Conservation (phyloP, 2,329 filamentous ascomycete genomes). For the Ceratocystis alfenasii region DNA sequence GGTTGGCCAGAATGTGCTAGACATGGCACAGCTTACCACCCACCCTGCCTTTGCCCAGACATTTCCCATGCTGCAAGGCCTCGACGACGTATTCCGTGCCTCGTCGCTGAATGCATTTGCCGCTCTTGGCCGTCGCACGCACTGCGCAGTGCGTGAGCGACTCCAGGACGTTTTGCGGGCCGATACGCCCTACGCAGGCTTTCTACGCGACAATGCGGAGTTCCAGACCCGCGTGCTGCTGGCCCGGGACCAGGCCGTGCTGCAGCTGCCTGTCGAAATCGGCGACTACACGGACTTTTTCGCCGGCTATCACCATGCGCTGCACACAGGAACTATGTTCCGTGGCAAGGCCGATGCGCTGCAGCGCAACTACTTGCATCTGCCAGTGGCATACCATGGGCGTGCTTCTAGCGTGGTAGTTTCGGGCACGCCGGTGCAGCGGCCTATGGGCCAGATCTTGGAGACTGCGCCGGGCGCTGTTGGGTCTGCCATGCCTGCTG, state of each 20-base stretch:
- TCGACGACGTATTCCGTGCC: conserved; percentile 27
- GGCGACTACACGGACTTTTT: conserved; percentile 71
- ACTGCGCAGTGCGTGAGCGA: conserved; percentile 53
- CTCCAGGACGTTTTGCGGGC: conserved; percentile 47
- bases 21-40: conserved; percentile 34
- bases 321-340: conserved; percentile 51
- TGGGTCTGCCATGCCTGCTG: background rate
- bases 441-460: conserved; percentile 58
- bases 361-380: conserved; percentile 60
- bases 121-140: conserved; percentile 51
- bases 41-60: conserved; percentile 21
- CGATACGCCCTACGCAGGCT: conserved; percentile 31
- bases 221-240: background rate
- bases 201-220: conserved; percentile 14
- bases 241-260: background rate
- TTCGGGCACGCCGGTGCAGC: conserved; percentile 54
- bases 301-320: conserved; percentile 60
- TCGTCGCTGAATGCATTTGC: conserved; percentile 59
- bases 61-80: conserved; percentile 13
- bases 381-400: conserved; percentile 65
- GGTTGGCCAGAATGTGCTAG: conserved; percentile 54
- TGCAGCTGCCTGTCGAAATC: conserved; percentile 56
- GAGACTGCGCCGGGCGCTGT: background rate
- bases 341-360: conserved; percentile 57
- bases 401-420: conserved; percentile 57